Evolutionary conservation across 345 rosid species (phyloP), one percentile per base, ranked within the genome.

Genomic region (Pelargonium nanum): DNA sequence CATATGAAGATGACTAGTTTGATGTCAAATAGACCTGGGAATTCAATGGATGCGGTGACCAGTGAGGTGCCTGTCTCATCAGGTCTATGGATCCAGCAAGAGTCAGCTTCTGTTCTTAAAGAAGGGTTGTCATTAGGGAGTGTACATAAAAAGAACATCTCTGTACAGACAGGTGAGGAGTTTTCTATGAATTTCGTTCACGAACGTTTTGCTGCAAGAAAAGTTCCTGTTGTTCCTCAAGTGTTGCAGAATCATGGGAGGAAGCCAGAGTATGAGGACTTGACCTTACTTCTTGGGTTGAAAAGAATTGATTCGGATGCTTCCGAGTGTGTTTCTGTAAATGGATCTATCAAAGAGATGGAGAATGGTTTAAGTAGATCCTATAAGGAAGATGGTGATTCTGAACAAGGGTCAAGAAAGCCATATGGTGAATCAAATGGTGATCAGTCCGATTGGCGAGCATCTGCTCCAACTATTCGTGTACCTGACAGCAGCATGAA

Each of bases 151-250:
- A n/a, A 12, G 40, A 30, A 71, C 66, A 40, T 82, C 30, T 85
- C 79, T 70, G 15, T 26, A 53, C 95, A 83, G 73, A 90, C 97
- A 22, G 97, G 97, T 57, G 95, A 90, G 65, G 95, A 87, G 61
- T 90, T 90, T 75, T 80, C 93, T 2, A 64, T 74, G 0, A 82
- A 87, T 68, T 90, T 87, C 45, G 66, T 80, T 48, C 71, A 83
- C 45, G 88, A 86, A 34, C 77, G 74, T 34, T 67, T 60, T 67
- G 73, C 16, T 40, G 15, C 66, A 56, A 75, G 81, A 66, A 73
- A 81, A 70, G 64, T 65, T 40, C 48, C 48, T 40, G 48, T 17
- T 40, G 48, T 40, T 40, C 48, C 48, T 24, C 58, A 53, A 3
- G 60, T 59, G 22, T 52, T 58, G 61, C 68, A 56, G 24, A 73